phyloP scores from a whole-genome alignment of 805 yeast genomes.

The Naumovozyma baii region DNA sequence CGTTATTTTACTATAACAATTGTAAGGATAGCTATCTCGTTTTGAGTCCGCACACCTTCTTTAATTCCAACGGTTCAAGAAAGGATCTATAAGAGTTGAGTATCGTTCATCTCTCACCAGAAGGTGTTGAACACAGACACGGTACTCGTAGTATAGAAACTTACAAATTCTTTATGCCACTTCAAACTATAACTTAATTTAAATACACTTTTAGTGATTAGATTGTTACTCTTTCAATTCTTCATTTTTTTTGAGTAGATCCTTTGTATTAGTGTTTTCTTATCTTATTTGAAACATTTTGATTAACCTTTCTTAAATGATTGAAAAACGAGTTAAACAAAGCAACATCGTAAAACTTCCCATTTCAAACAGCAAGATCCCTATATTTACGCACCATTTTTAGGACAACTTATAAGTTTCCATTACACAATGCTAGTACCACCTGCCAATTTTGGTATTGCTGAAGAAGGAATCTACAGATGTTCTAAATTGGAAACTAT shows the following conservation, averaged over 20 bases:
- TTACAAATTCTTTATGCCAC: neutral
- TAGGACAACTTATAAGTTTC: too few relatives aligned
- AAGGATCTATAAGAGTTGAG: neutral
- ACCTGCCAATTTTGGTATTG: constrained; percentile 86
- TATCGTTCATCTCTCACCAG: neutral
- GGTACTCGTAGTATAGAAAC: neutral
- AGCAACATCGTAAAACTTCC: too few relatives aligned
- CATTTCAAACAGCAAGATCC: too few relatives aligned
- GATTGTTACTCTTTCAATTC: too few relatives aligned
- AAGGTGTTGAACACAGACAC: neutral
- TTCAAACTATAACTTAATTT: too few relatives aligned
- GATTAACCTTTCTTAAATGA: too few relatives aligned
- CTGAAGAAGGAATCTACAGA: constrained; percentile 78
- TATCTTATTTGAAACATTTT: too few relatives aligned
- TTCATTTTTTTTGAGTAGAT: too few relatives aligned
- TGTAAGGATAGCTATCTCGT: neutral
- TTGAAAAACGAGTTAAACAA: too few relatives aligned
- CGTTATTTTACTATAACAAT: neutral
- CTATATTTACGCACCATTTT: too few relatives aligned
- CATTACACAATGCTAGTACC: constrained; percentile 80
- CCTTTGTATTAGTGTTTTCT: too few relatives aligned
- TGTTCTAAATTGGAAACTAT: constrained; percentile 71
- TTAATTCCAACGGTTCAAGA: neutral
- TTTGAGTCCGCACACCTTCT: neutral
- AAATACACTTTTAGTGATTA: too few relatives aligned